These are phyloP conservation scores for Plantago coronopus DNA, from an alignment of 305 asterid genomes.

Conservation along the genomic window DNA sequence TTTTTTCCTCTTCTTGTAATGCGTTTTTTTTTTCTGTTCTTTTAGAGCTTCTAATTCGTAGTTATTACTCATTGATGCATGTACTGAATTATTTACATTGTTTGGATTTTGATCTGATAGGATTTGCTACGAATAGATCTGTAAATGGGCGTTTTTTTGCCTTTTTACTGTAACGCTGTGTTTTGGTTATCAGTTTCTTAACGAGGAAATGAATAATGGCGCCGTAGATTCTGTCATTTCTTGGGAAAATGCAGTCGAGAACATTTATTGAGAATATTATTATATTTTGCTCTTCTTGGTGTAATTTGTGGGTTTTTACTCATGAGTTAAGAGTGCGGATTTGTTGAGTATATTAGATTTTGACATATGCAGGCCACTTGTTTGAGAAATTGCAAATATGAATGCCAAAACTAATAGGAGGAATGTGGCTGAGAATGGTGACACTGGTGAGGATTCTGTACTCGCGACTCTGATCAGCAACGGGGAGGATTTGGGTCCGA, in stretches of 20 bases:
- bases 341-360: conserved; percentile 16
- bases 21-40: no score
- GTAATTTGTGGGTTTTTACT: not conserved
- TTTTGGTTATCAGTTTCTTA: not conserved
- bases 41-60: not conserved
- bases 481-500: conserved; percentile 87
- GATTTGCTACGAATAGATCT: conserved; percentile 2
- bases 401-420: conserved; percentile 57
- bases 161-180: not conserved
- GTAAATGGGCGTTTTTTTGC: not conserved
- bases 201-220: not conserved
- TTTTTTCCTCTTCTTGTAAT: no score
- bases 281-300: not conserved
- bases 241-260: not conserved
- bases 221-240: not conserved
- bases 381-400: conserved; percentile 36
- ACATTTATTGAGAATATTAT: not conserved
- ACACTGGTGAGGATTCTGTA: conserved; percentile 71
- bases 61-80: conserved; percentile 8
- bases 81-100: not conserved
- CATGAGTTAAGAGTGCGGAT: conserved; percentile 2
- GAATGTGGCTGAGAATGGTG: conserved; percentile 58
- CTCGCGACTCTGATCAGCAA: conserved; percentile 75
- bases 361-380: conserved; percentile 30
- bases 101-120: conserved; percentile 7